These are phyloP conservation scores for Mortierella sp. DNA, from an alignment of 371 early-diverging fungal species.

Conservation along the genomic window DNA sequence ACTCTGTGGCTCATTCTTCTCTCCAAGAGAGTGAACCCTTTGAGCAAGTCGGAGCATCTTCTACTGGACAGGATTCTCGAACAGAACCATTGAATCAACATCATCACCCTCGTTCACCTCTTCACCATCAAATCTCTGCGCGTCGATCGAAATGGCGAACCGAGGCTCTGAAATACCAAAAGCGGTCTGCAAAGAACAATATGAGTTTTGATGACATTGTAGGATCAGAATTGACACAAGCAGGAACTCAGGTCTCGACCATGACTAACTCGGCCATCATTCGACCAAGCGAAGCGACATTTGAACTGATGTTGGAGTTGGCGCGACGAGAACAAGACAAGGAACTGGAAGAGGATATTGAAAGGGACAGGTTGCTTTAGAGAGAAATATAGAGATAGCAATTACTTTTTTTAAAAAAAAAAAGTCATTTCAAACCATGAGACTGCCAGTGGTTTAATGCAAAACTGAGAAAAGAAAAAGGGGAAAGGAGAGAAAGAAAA, in stretches of 20 bases:
- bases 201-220: neutral
- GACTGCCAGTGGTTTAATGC: too few relatives aligned
- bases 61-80: too few relatives aligned
- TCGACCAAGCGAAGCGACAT: conserved; percentile 18
- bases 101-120: neutral
- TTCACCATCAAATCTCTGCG: conserved; percentile 2
- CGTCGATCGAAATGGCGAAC: conserved; percentile 5
- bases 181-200: conserved; percentile 1
- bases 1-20: too few relatives aligned
- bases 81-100: too few relatives aligned
- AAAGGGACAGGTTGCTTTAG: neutral
- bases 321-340: conserved; percentile 17
- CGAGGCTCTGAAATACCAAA: neutral
- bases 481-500: too few relatives aligned
- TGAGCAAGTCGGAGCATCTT: neutral
- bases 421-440: too few relatives aligned
- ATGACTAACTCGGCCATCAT: neutral
- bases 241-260: neutral
- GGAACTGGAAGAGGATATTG: conserved; percentile 12
- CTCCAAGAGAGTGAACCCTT: neutral
- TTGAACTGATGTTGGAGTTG: conserved; percentile 17
- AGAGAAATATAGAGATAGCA: too few relatives aligned
- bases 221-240: neutral
- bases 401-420: too few relatives aligned
- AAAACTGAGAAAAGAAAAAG: too few relatives aligned